Percentiles rank a stretch among this genome's conserved stretches.
phyloP scores from a whole-genome alignment of 108 stramenopile species.

The Pseudonitzschia multiseries region DNA sequence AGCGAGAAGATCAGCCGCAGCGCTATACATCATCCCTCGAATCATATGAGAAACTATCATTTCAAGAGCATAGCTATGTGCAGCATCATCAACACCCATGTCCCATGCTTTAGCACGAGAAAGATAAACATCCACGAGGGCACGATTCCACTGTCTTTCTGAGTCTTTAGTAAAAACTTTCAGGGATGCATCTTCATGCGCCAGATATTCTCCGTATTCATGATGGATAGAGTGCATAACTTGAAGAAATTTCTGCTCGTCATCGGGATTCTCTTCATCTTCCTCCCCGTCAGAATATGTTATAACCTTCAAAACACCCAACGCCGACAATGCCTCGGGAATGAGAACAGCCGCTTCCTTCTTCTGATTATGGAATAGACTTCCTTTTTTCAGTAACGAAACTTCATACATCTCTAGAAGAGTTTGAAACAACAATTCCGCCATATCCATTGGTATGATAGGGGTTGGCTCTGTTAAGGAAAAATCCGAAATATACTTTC shows the following conservation, averaged over 20 bases:
- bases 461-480: slow-evolving; percentile 46
- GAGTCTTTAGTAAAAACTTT: slow-evolving; percentile 52
- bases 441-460: slow-evolving; percentile 60
- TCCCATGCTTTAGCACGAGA: slow-evolving; percentile 54
- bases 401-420: slow-evolving; percentile 56
- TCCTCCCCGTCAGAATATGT: slow-evolving; percentile 38
- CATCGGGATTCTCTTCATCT: slow-evolving; percentile 40
- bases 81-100: slow-evolving; percentile 51
- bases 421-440: slow-evolving; percentile 58
- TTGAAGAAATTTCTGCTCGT: slow-evolving; percentile 57
- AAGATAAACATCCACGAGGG: slow-evolving; percentile 58
- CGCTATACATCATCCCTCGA: slow-evolving; percentile 60
- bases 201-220: slow-evolving; percentile 58
- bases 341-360: slow-evolving; percentile 66
- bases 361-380: slow-evolving; percentile 58
- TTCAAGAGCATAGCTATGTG: slow-evolving; percentile 67
- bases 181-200: slow-evolving; percentile 46
- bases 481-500: slow-evolving; percentile 46
- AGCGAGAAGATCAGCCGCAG: slow-evolving; percentile 52
- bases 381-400: slow-evolving; percentile 57
- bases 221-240: slow-evolving; percentile 64
- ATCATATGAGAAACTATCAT: slow-evolving; percentile 73
- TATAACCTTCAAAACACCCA: slow-evolving; percentile 62
- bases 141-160: slow-evolving; percentile 65
- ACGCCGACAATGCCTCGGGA: slow-evolving; percentile 66